phyloP scores from a whole-genome alignment of 2,329 filamentous ascomycete species.

The Venturia aucupariae region DNA sequence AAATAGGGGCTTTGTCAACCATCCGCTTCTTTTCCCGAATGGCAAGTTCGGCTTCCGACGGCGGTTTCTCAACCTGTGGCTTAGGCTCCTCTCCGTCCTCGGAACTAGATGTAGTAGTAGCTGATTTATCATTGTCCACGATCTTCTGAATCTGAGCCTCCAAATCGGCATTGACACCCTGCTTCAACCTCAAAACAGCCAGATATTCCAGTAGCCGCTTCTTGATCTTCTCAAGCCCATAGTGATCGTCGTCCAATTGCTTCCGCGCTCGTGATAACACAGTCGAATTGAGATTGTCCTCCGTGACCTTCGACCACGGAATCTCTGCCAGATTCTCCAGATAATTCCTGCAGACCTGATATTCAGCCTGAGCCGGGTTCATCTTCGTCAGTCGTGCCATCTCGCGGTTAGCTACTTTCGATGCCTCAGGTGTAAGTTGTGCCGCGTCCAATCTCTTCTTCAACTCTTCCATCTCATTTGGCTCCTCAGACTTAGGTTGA shows the following conservation, averaged over 20 bases:
- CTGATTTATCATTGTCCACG: constrained; percentile 31
- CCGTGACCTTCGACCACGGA: constrained; percentile 77
- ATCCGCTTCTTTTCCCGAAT: constrained; percentile 72
- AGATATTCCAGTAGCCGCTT: constrained; percentile 92
- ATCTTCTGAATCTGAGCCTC: constrained; percentile 63
- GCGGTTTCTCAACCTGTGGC: constrained; percentile 31
- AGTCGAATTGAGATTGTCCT: constrained; percentile 74
- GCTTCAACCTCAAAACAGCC: constrained; percentile 91
- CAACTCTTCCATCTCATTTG: constrained; percentile 83
- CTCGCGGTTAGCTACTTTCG: constrained; percentile 85
- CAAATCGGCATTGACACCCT: constrained; percentile 75
- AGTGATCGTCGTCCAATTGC: constrained; percentile 93
- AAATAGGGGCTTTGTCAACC: constrained; percentile 90
- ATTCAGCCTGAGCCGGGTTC: constrained; percentile 92
- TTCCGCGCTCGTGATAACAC: constrained; percentile 72
- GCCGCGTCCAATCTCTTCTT: constrained; percentile 80
- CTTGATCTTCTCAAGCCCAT: constrained; percentile 94
- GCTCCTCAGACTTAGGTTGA: constrained; percentile 64
- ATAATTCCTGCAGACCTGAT: constrained; percentile 87
- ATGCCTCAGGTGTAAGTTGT: constrained; percentile 70
- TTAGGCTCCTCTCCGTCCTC: constrained; percentile 40
- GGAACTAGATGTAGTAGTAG: constrained; percentile 20
- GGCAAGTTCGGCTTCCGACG: constrained; percentile 52
- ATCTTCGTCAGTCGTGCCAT: constrained; percentile 85
- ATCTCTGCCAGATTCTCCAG: constrained; percentile 90